Conservation (phyloP, 2,329 filamentous ascomycete genomes). For the Clarireedia paspali region DNA sequence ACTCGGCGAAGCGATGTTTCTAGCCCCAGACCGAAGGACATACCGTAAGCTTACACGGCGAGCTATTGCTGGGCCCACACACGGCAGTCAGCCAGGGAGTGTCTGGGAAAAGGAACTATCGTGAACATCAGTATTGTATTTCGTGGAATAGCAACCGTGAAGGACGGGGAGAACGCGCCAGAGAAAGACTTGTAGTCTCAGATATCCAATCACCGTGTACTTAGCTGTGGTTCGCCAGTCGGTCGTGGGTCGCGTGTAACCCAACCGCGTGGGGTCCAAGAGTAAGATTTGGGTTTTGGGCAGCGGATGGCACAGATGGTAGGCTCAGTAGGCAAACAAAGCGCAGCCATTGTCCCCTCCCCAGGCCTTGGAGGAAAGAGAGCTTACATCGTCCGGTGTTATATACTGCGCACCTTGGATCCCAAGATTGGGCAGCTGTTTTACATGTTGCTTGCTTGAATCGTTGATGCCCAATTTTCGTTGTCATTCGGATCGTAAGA, state of each 20-base stretch:
- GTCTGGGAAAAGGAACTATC: too few species aligned
- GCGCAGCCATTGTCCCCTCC: too few species aligned
- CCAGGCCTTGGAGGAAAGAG: background rate
- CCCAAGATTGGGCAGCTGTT: background rate
- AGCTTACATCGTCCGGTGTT: background rate
- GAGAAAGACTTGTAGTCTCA: background rate
- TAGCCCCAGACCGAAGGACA: too few species aligned
- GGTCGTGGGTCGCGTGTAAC: background rate
- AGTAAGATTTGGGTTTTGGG: slow-evolving; percentile 3
- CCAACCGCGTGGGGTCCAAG: background rate
- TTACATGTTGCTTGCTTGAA: background rate
- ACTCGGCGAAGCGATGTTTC: background rate
- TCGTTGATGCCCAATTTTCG: slow-evolving; percentile 4
- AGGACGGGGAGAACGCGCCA: background rate
- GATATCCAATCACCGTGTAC: background rate
- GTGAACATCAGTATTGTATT: too few species aligned
- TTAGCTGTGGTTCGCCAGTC: background rate
- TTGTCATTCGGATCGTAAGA: background rate
- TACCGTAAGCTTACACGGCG: too few species aligned
- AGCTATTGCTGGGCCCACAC: too few species aligned
- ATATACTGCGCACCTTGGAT: background rate
- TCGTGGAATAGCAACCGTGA: too few species aligned
- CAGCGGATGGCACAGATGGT: background rate
- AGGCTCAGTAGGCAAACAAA: too few species aligned
- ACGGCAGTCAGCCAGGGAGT: too few species aligned